These are phyloP conservation scores for Metschnikowia sp. DNA, from an alignment of 805 yeast species.

Conservation along the genomic window DNA sequence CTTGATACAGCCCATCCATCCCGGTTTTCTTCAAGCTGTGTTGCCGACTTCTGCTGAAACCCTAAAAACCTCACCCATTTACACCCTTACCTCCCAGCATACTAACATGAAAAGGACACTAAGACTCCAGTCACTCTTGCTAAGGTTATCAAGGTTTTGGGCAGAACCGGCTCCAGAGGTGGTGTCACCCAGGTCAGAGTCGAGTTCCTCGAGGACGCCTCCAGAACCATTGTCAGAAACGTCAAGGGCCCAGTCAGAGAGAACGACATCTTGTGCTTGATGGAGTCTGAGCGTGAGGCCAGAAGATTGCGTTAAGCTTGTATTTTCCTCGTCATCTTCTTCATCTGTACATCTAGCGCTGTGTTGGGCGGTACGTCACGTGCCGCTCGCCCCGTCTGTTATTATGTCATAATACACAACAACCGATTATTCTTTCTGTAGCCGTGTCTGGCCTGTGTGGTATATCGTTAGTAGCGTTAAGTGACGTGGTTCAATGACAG, in stretches of 20 bases:
- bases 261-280: slow-evolving; percentile 96
- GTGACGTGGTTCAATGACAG: no score
- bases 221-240: slow-evolving; percentile 96
- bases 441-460: no score
- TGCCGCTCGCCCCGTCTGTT: slow-evolving; percentile 6
- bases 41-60: no score
- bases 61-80: no score
- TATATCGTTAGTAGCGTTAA: no score
- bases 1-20: no score
- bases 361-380: neutral
- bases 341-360: slow-evolving; percentile 19
- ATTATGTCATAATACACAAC: slow-evolving; percentile 17
- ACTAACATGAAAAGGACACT: slow-evolving; percentile 40
- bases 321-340: slow-evolving; percentile 1
- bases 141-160: slow-evolving; percentile 98
- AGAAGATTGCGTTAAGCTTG: slow-evolving; percentile 75
- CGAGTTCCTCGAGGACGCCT: slow-evolving; percentile 91
- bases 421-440: slow-evolving; percentile 1
- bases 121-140: slow-evolving; percentile 98
- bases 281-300: slow-evolving; percentile 99
- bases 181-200: slow-evolving; percentile 99
- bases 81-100: neutral
- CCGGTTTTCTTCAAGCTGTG: no score
- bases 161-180: slow-evolving; percentile 99
- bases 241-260: slow-evolving; percentile 97